These are phyloP conservation scores for Colletotrichum orbiculare DNA, from an alignment of 2,329 filamentous ascomycete species.

Conservation along the genomic window DNA sequence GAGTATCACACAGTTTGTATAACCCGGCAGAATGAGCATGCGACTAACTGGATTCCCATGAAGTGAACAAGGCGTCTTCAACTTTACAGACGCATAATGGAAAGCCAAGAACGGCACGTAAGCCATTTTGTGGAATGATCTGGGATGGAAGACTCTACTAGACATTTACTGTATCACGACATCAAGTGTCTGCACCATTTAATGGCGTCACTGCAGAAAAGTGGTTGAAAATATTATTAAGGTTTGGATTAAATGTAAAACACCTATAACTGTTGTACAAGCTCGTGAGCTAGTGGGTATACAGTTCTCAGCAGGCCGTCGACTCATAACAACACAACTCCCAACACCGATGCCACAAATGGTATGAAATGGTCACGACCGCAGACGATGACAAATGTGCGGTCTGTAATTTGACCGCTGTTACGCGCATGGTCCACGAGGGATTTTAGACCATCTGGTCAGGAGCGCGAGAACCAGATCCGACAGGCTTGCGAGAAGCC, in stretches of 20 bases:
- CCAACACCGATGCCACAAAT: not conserved
- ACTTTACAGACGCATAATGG: too few relatives aligned
- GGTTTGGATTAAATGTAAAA: not conserved
- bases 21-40: accelerated
- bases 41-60: too few relatives aligned
- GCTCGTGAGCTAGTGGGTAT: not conserved
- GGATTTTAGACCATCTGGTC: conserved; percentile 24
- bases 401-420: not conserved
- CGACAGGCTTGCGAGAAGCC: conserved; percentile 29
- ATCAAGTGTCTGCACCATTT: too few relatives aligned
- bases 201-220: too few relatives aligned
- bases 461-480: conserved; percentile 21
- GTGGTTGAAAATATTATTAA: not conserved
- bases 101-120: too few relatives aligned
- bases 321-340: not conserved
- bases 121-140: too few relatives aligned
- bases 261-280: not conserved
- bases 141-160: too few relatives aligned
- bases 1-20: too few relatives aligned
- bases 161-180: too few relatives aligned
- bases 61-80: too few relatives aligned
- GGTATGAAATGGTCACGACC: not conserved
- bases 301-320: conserved; percentile 2
- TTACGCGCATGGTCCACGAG: not conserved
- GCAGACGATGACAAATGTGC: too few relatives aligned